Percentiles rank a stretch among this genome's conserved stretches.
phyloP scores from a whole-genome alignment of 306 rosid species.

The Glycine latifolia region DNA sequence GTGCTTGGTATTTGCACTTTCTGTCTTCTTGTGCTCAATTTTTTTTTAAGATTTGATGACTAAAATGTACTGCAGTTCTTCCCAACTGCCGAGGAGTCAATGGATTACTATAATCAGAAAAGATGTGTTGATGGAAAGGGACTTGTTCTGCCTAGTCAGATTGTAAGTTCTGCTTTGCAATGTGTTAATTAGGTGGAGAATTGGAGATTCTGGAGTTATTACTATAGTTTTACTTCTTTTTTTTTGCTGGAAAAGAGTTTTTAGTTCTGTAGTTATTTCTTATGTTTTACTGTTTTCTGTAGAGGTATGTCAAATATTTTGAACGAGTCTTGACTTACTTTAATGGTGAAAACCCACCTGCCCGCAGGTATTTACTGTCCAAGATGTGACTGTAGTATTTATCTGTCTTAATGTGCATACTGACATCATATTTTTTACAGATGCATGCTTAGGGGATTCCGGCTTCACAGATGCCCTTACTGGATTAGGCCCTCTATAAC shows the following conservation, averaged over 20 bases:
- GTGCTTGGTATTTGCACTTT: slow-evolving; percentile 27
- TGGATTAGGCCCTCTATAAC: slow-evolving; percentile 98
- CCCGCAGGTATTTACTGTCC: slow-evolving; percentile 72
- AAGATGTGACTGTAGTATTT: slow-evolving; percentile 24
- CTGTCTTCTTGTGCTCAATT: slow-evolving; percentile 1
- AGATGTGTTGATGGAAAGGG: slow-evolving; percentile 96
- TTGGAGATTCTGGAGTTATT: slow-evolving; percentile 14
- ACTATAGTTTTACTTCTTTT: slow-evolving; percentile 36
- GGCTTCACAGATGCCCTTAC: slow-evolving; percentile 97
- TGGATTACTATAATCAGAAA: slow-evolving; percentile 96
- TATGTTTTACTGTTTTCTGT: slow-evolving; percentile 35
- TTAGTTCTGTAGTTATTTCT: slow-evolving; percentile 10
- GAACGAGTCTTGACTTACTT: slow-evolving; percentile 90
- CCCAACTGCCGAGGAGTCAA: slow-evolving; percentile 97
- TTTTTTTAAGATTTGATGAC: slow-evolving; percentile 33
- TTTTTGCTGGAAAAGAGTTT: not conserved
- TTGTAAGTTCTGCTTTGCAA: slow-evolving; percentile 67
- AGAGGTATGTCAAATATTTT: slow-evolving; percentile 96
- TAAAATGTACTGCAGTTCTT: slow-evolving; percentile 73
- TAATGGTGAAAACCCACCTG: slow-evolving; percentile 86
- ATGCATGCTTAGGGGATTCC: slow-evolving; percentile 98
- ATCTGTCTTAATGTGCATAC: slow-evolving; percentile 34
- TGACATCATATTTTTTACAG: slow-evolving; percentile 57
- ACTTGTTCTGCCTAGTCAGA: slow-evolving; percentile 96
- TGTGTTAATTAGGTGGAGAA: slow-evolving; percentile 36